Evolutionary conservation across 2,329 filamentous ascomycete species (phyloP).

Genomic region (Fusarium brevicatenulatum): DNA sequence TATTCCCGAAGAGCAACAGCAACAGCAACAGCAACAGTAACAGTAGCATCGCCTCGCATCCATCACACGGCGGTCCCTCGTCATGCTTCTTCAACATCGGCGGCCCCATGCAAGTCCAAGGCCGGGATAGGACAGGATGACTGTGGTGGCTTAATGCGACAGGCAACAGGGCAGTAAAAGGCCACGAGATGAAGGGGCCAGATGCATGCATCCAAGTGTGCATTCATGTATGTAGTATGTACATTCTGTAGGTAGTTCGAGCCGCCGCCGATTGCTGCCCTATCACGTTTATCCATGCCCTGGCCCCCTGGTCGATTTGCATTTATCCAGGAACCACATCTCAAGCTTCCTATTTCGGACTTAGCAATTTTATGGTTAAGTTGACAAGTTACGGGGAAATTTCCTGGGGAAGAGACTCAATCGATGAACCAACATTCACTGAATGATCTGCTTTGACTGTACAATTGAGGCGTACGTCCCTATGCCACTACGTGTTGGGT

Average conservation of each 20-base stretch:
- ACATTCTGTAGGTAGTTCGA: constrained; percentile 10
- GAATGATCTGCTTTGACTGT: constrained; percentile 20
- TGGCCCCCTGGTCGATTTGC: constrained; percentile 22
- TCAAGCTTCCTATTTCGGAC: constrained; percentile 31
- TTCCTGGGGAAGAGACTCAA: constrained; percentile 2
- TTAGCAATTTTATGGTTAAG: constrained; percentile 30
- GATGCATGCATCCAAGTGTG: neutral
- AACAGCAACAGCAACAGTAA: neutral
- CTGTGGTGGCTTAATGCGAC: constrained; percentile 2
- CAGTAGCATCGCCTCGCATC: constrained; percentile 3
- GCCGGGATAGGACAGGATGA: no score
- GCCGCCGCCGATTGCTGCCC: constrained; percentile 17
- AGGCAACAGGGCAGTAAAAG: constrained; percentile 7
- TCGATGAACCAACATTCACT: constrained; percentile 20
- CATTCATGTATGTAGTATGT: neutral
- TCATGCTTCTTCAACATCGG: neutral
- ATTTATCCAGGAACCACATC: constrained; percentile 39
- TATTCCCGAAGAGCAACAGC: constrained; percentile 24
- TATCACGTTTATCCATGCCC: constrained; percentile 13
- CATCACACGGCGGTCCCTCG: neutral
- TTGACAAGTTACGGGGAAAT: constrained; percentile 9
- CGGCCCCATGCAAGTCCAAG: neutral
- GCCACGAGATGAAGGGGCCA: constrained; percentile 22
- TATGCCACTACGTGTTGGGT: constrained; percentile 6
- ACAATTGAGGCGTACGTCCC: constrained; percentile 22